Base-by-base conservation (phyloP, 805 yeast species). In the Starmera dryadoides region DNA sequence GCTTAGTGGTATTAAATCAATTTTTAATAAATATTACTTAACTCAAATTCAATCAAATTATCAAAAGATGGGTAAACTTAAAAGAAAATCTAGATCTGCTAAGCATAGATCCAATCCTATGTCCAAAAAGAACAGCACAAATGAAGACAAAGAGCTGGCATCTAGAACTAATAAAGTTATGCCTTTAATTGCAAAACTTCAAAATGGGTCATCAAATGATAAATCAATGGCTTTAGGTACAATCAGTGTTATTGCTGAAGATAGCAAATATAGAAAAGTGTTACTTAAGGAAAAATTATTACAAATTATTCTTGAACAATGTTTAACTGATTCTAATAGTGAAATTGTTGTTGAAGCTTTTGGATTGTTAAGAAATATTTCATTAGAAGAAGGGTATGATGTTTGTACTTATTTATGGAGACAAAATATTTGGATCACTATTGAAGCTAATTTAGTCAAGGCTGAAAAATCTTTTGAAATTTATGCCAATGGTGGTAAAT, bases 301-400 rank as follows among this genome's bases (percentile, higher is more conserved):
- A 10, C 76, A 77, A 31, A 69, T 75, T 2, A 55, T 88, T 1
- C 47, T 87, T 60, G 79, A 79, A 18, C 78, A 79, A 42, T 68
- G 80, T 23, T 59, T 89, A 18, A 75, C 73, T 34, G 95, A 86
- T 55, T 55, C 70, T 17, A 71, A 81, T 46, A 80, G 79, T 40
- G 96, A 87, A 48, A 76, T 86, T 34, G 81, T 85, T 16, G 83
- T 84, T 17, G 94, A 84, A 50, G 70, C 91, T 1, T 81, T 77
- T 49, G 97, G 96, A 1, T 64, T 91, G 19, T 63, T 93, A 45
- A 73, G 96, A 56, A 87, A 84, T 54, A 55, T 91, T 40, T 81
- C 83, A 3, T 68, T 86, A 38, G 95, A 86, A 53, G 95, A 88
- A 60, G 97, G 96, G 17, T 81, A 86, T 49, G 95, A 86, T 46